Evolutionary conservation across 495 filamentous ascomycete genomes (phyloP).

Genomic region (Jackrogersella multiformis): DNA sequence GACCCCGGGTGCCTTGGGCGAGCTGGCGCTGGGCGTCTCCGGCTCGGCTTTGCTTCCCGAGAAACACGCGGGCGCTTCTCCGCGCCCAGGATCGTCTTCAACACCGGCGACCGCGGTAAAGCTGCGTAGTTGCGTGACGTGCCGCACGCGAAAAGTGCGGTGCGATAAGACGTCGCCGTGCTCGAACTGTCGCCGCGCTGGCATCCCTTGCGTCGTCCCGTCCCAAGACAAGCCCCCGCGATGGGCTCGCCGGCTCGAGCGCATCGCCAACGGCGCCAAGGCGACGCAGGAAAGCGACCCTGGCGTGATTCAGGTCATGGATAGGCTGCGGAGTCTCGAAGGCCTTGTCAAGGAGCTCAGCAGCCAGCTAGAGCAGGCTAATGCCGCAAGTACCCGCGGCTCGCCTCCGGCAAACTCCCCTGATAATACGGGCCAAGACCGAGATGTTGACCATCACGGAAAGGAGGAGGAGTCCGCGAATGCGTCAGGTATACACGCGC

Average conservation of each 20-base stretch:
- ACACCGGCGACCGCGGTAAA: conserved; percentile 40
- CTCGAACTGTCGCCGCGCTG: conserved; percentile 65
- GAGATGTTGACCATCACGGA: conserved; percentile 13
- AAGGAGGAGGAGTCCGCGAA: conserved; percentile 10
- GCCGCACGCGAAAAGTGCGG: conserved; percentile 67
- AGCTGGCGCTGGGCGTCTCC: neutral
- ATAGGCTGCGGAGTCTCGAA: conserved; percentile 63
- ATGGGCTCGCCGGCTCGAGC: conserved; percentile 62
- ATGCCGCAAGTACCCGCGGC: conserved; percentile 29
- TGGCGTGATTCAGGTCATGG: conserved; percentile 55
- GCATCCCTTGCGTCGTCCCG: conserved; percentile 65
- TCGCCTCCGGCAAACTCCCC: conserved; percentile 29
- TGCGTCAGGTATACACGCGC: conserved; percentile 39
- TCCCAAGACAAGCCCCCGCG: conserved; percentile 56
- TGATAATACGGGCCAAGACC: conserved; percentile 34
- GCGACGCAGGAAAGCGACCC: conserved; percentile 31
- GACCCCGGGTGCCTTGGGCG: neutral
- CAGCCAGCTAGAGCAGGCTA: conserved; percentile 58
- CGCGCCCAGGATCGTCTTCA: neutral
- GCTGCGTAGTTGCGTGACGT: conserved; percentile 64
- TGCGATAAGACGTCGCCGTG: conserved; percentile 69
- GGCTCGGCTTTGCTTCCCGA: conserved; percentile 8
- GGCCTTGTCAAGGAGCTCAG: conserved; percentile 64
- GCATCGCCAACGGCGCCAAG: conserved; percentile 38
- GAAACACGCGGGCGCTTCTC: conserved; percentile 12